phyloP scores from a whole-genome alignment of 805 yeast genomes.

The Grigorovia yakushimaensis region DNA sequence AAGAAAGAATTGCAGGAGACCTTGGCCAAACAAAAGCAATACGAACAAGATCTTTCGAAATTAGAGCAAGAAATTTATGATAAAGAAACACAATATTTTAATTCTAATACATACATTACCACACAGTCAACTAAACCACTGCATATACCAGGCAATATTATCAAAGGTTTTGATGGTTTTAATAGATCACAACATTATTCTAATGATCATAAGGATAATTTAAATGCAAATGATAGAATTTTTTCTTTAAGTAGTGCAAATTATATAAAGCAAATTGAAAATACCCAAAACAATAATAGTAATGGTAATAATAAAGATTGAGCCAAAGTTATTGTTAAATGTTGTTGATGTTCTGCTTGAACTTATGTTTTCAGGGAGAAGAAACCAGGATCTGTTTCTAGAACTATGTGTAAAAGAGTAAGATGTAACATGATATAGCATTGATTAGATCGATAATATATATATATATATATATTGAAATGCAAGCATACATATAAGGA shows the following conservation, averaged over 20 bases:
- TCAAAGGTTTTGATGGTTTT: conserved; percentile 84
- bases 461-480: too few relatives aligned
- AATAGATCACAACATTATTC: conserved; percentile 35
- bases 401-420: too few relatives aligned
- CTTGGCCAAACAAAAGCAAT: conserved; percentile 47
- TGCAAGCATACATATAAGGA: too few relatives aligned
- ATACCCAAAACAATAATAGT: background rate
- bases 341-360: too few relatives aligned
- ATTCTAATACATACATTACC: conserved; percentile 36
- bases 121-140: conserved; percentile 1
- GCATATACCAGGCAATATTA: conserved; percentile 47
- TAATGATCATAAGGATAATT: conserved; percentile 1
- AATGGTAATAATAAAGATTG: background rate
- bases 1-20: conserved; percentile 58
- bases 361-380: too few relatives aligned
- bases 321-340: too few relatives aligned
- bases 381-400: too few relatives aligned
- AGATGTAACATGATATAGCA: too few relatives aligned
- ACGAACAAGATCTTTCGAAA: conserved; percentile 52
- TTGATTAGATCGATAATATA: too few relatives aligned
- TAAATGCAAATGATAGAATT: conserved; percentile 53
- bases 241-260: conserved; percentile 69
- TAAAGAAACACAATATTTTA: conserved; percentile 73
- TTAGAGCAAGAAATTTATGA: conserved; percentile 74
- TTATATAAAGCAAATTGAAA: conserved; percentile 43